Evolutionary conservation across 495 filamentous ascomycete genomes (phyloP).

Genomic region (Stereocaulon alpinum): DNA sequence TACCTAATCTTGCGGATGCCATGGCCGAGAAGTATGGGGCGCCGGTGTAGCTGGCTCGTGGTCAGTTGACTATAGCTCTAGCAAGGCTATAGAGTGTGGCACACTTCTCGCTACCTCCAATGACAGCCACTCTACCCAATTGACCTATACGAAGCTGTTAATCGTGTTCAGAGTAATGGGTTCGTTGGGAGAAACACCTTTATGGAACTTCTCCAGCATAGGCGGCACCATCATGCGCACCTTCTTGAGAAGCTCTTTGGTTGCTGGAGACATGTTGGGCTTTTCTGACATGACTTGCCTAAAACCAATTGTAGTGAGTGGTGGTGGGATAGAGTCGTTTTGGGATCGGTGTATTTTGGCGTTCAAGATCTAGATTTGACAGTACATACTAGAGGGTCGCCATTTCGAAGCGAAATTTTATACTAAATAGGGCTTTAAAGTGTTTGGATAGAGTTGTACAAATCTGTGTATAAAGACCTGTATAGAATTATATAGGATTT

Average conservation of each 20-base stretch:
- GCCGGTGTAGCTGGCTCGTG: constrained; percentile 61
- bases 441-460: no score
- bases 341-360: not conserved
- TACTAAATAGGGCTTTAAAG: no score
- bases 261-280: constrained; percentile 44
- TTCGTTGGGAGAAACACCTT: constrained; percentile 48
- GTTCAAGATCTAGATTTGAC: not conserved
- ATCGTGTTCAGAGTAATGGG: constrained; percentile 8
- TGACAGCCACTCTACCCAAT: constrained; percentile 83
- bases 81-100: constrained; percentile 13
- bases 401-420: no score
- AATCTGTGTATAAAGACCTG: no score
- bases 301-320: not conserved
- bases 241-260: constrained; percentile 66
- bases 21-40: constrained; percentile 97
- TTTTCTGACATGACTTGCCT: constrained; percentile 18
- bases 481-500: no score
- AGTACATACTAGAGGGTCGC: no score
- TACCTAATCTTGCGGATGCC: constrained; percentile 75
- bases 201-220: constrained; percentile 92
- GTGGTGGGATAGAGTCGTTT: not conserved
- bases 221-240: constrained; percentile 89
- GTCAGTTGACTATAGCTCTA: not conserved
- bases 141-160: constrained; percentile 49
- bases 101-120: constrained; percentile 84